phyloP scores from a whole-genome alignment of 768 basidiomycete species.

The Lentinula guzmanii region DNA sequence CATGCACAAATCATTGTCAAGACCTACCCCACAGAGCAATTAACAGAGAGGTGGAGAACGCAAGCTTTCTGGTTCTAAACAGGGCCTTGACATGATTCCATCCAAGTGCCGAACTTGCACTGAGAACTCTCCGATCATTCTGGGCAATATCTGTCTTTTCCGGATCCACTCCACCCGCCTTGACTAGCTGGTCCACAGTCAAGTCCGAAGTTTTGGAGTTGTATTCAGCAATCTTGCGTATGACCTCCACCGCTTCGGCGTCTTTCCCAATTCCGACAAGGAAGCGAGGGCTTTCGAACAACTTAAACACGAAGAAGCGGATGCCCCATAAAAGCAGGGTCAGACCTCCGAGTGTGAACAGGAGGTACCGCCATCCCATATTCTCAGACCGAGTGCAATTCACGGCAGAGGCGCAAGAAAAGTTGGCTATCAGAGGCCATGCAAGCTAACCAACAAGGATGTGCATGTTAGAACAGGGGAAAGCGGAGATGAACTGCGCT shows the following conservation, averaged over 20 bases:
- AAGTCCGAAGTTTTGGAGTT: slow-evolving; percentile 39
- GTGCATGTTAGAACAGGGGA: background rate
- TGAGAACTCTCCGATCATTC: slow-evolving; percentile 20
- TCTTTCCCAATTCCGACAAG: slow-evolving; percentile 50
- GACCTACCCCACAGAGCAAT: slow-evolving; percentile 45
- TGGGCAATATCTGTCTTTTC: slow-evolving; percentile 9
- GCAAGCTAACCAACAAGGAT: slow-evolving; percentile 33
- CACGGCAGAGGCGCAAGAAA: slow-evolving; percentile 34
- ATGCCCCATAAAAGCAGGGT: slow-evolving; percentile 47
- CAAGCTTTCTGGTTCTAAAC: slow-evolving; percentile 59
- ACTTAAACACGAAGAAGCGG: slow-evolving; percentile 46
- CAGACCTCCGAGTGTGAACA: slow-evolving; percentile 47
- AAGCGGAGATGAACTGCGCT: background rate
- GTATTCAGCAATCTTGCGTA: slow-evolving; percentile 44
- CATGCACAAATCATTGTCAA: background rate
- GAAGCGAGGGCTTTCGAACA: slow-evolving; percentile 54
- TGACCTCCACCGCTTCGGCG: slow-evolving; percentile 39
- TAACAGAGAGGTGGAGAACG: slow-evolving; percentile 58
- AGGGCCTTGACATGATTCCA: slow-evolving; percentile 46
- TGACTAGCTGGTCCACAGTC: slow-evolving; percentile 37
- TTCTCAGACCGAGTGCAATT: slow-evolving; percentile 37
- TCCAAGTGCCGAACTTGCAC: slow-evolving; percentile 28
- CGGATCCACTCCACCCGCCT: slow-evolving; percentile 18
- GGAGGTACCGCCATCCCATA: slow-evolving; percentile 62
- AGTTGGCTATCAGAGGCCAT: slow-evolving; percentile 54